Conservation (phyloP, 768 basidiomycete genomes). For the Russula ochroleuca region DNA sequence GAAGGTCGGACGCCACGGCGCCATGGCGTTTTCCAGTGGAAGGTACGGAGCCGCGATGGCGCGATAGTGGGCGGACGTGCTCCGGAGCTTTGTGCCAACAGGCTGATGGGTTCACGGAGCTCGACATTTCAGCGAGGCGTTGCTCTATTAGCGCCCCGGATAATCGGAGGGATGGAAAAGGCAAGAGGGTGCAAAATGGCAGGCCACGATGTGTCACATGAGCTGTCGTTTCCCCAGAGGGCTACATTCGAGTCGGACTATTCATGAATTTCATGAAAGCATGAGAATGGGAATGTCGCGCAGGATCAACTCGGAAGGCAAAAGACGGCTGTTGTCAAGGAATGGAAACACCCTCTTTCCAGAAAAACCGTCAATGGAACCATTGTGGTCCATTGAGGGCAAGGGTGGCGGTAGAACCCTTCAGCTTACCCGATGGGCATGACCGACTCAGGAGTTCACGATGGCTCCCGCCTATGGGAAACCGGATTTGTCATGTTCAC, state of each 20-base stretch:
- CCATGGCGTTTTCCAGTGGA: constrained; percentile 10
- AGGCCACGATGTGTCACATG: constrained; percentile 10
- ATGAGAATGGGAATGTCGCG: constrained; percentile 9
- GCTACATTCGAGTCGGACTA: background rate
- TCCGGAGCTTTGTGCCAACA: constrained; percentile 17
- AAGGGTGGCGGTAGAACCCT: background rate
- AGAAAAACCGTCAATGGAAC: constrained; percentile 1
- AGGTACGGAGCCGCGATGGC: constrained; percentile 9
- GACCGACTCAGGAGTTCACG: background rate
- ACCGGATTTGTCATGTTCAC: constrained; percentile 10
- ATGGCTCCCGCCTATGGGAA: background rate
- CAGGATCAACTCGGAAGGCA: constrained; percentile 13
- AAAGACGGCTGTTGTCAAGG: constrained; percentile 1
- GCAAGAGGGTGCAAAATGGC: background rate
- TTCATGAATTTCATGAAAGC: background rate
- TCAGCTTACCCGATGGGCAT: background rate
- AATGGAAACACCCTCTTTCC: background rate
- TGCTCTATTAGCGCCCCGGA: background rate
- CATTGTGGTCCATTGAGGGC: background rate
- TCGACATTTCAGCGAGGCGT: constrained; percentile 6
- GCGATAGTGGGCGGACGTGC: background rate
- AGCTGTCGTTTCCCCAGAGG: constrained; percentile 9
- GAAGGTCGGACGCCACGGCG: background rate
- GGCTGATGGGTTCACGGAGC: constrained; percentile 1
- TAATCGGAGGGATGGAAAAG: constrained; percentile 9